Evolutionary conservation across 805 yeast species (phyloP), one percentile per base, ranked within the genome.

Genomic region (Ogataea pilisensis): DNA sequence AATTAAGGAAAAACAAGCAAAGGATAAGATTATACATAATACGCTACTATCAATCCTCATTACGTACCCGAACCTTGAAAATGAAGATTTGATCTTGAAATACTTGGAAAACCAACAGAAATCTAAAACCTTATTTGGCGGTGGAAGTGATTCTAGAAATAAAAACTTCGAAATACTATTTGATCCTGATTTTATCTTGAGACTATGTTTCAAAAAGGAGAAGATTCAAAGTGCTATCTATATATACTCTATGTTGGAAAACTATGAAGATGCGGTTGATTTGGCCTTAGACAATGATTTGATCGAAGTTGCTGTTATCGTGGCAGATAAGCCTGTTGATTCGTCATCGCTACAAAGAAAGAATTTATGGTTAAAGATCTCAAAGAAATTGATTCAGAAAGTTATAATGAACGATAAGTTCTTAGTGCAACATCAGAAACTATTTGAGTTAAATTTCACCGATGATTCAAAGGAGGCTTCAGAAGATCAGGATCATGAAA

Each of bases 201-300:
- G 97, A 41, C 58, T 89, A 24, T 85, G 95, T 51, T 69, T 85
- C 37, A 74, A 72, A 41, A 73, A 75, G 54, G 60, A 74, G 9
- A 78, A 76, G 43, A 67, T 71, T 37, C 76, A 76, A 44, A 74
- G 90, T 1, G 89, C 95, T 1, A 78, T 88, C 8, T 72, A 75
- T 43, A 72, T 93, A n/a, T 79, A 84, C 51, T 76, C 93, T 1
- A 68, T 76, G 37, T 63, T 87, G 61, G 76, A 72, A 4, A 69
- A 85, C 34, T 85, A 73, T 55, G 95, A 88, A 45, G 89, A 85
- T 39, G 97, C 98, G 0, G 78, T 90, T 27, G 70, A 71, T 36
- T 59, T 93, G 41, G 91, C 96, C 0, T 65, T 93, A 34, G 71
- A 75, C 4, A 64, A 77, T 45, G 75, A 76, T 26, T 64, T 82